Conservation (phyloP, 768 basidiomycete species). For the Podaxis sp. region DNA sequence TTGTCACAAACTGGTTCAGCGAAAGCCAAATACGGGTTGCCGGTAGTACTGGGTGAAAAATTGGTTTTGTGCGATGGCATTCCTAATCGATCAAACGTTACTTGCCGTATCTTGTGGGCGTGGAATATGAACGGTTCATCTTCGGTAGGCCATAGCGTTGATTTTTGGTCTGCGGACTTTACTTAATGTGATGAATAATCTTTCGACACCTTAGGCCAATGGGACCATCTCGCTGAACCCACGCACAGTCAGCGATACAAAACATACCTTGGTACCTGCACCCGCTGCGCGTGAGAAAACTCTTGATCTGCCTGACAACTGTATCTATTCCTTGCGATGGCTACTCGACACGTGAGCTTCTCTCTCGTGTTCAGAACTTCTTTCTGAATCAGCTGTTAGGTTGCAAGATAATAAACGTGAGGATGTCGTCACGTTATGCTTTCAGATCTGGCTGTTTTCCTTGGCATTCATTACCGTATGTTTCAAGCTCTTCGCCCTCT, state of each 20-base stretch:
- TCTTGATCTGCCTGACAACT: conserved; percentile 20
- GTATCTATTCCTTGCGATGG: conserved; percentile 45
- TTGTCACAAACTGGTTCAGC: conserved; percentile 24
- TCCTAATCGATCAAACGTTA: conserved; percentile 28
- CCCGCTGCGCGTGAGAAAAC: not conserved
- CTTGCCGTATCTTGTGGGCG: conserved; percentile 21
- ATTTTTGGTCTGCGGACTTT: not conserved
- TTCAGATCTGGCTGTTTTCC: conserved; percentile 47
- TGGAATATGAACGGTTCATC: not conserved
- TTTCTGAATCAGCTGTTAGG: conserved; percentile 19
- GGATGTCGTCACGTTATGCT: conserved; percentile 43
- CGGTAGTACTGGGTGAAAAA: conserved; percentile 22
- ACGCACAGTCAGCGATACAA: not conserved
- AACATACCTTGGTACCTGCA: not conserved
- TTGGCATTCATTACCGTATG: conserved; percentile 46
- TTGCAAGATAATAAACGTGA: conserved; percentile 42
- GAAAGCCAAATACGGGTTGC: conserved; percentile 23
- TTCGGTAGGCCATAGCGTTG: not conserved
- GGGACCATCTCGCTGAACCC: not conserved
- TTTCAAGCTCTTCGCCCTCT: not conserved
- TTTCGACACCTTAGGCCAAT: not conserved
- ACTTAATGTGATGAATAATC: not conserved
- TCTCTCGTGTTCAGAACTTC: not conserved
- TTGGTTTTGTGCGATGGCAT: conserved; percentile 39
- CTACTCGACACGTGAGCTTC: conserved; percentile 40